Percentiles rank a stretch among this genome's conserved stretches.
Evolutionary conservation across 1,284 basidiomycete species (phyloP).

Genomic region (Schizophyllum amplum): DNA sequence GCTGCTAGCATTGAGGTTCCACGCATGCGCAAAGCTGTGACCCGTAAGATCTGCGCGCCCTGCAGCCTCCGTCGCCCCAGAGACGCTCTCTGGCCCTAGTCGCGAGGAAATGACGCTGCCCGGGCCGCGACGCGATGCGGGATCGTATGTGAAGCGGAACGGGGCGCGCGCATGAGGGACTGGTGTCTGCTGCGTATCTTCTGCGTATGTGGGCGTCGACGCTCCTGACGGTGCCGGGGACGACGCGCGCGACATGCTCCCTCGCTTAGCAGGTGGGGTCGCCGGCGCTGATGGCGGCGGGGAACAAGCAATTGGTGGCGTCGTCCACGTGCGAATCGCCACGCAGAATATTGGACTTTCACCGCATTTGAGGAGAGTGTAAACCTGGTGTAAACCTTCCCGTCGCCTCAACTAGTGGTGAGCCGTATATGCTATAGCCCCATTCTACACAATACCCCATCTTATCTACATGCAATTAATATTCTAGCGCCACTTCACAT

Average conservation of each 20-base stretch:
- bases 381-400: too few relatives aligned
- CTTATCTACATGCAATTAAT: too few relatives aligned
- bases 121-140: neutral
- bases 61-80: slow-evolving; percentile 55
- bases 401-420: too few relatives aligned
- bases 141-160: neutral
- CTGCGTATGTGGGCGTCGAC: neutral
- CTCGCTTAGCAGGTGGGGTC: neutral
- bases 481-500: too few relatives aligned
- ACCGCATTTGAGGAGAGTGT: too few relatives aligned
- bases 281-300: neutral
- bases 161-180: neutral
- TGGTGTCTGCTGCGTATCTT: neutral
- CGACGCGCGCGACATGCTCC: neutral
- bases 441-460: too few relatives aligned
- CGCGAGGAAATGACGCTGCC: slow-evolving; percentile 23
- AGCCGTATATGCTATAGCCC: too few relatives aligned
- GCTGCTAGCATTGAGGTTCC: slow-evolving; percentile 33
- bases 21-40: slow-evolving; percentile 13
- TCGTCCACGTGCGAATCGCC: neutral
- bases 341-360: neutral
- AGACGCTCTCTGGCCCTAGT: slow-evolving; percentile 55
- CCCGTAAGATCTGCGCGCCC: slow-evolving; percentile 45
- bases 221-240: neutral
- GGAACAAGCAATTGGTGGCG: neutral